Evolutionary conservation across 2,329 filamentous ascomycete genomes (phyloP), one percentile per base, ranked within the genome.

Genomic region (Neurospora crassa): DNA sequence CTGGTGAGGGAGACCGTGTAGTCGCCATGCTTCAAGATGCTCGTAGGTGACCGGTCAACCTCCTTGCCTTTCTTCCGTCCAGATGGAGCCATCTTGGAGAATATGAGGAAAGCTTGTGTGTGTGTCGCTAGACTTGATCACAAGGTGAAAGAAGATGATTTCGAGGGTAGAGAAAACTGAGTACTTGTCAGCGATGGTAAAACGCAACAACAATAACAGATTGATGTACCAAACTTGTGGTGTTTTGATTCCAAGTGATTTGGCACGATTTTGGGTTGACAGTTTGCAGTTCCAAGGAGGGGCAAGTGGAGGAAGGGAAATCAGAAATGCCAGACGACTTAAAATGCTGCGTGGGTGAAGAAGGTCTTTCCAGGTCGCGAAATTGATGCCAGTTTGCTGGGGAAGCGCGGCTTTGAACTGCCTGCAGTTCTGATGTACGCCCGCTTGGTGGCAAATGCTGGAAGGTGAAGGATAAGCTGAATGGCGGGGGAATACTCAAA

Each of bases 1-100:
- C 45, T 71, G 2, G 68, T 67, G 40, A 71, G 40, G 12, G 70
- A 71, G 53, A 71, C n/a, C 29, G 69, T 37, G 59, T 70, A 40
- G 5, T 70, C 70, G 2, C 40, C 59, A 40, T 67, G 29, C 14
- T 37, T 45, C 29, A 63, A 37, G 4, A 63, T n/a, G 53, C 53
- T 63, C 3, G 29, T 5, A 34, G 59, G 70, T 14, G 34, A 70
- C 11, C 24, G 24, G 68, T 53, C 63, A 34, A 37, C 40, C 59
- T 68, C 37, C 41, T 47, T 40, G 34, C 34, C 53, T 67, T 70
- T 53, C 34, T 34, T 37, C 29, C 29, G 24, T 2, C 53, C 29
- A 4, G 53, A 34, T 16, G 53, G 29, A n/a, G 68, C 20, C 68
- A 69, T 69, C 68, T 40, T 71, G 29, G 1, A 8, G 18, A 18